phyloP scores from a whole-genome alignment of 345 rosid genomes.

The Aegle marmelos region DNA sequence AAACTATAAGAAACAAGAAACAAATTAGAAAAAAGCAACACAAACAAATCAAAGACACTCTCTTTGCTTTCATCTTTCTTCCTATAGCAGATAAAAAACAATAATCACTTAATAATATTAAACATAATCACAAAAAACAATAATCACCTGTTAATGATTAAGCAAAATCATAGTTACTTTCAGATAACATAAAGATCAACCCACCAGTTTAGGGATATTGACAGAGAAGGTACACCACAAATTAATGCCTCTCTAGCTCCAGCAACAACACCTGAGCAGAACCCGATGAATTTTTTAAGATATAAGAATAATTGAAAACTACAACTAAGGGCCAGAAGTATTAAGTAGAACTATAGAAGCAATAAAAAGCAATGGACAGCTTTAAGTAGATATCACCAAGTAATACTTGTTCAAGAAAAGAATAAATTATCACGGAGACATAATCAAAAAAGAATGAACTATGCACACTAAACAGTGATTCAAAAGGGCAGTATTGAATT shows the following conservation, averaged over 20 bases:
- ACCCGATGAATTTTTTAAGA: slow-evolving; percentile 54
- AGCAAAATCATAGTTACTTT: slow-evolving; percentile 1
- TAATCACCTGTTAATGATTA: slow-evolving; percentile 2
- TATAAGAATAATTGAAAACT: slow-evolving; percentile 17
- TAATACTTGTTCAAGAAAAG: slow-evolving; percentile 3
- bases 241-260: slow-evolving; percentile 95
- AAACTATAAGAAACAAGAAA: no score
- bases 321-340: background rate
- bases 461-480: background rate
- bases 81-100: no score
- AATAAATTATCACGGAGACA: no score
- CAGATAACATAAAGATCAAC: slow-evolving; percentile 14
- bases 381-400: slow-evolving; percentile 2
- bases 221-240: slow-evolving; percentile 84
- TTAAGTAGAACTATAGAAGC: background rate
- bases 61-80: slow-evolving; percentile 91
- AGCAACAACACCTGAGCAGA: slow-evolving; percentile 84
- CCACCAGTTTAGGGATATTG: slow-evolving; percentile 92
- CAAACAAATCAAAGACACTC: slow-evolving; percentile 10
- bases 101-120: no score
- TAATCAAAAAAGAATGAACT: no score
- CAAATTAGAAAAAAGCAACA: no score
- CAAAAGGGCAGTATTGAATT: background rate
- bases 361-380: slow-evolving; percentile 1
- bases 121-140: no score